These are phyloP conservation scores for Rutstroemia sydowiana DNA, from an alignment of 2,329 filamentous ascomycete species.

Conservation along the genomic window DNA sequence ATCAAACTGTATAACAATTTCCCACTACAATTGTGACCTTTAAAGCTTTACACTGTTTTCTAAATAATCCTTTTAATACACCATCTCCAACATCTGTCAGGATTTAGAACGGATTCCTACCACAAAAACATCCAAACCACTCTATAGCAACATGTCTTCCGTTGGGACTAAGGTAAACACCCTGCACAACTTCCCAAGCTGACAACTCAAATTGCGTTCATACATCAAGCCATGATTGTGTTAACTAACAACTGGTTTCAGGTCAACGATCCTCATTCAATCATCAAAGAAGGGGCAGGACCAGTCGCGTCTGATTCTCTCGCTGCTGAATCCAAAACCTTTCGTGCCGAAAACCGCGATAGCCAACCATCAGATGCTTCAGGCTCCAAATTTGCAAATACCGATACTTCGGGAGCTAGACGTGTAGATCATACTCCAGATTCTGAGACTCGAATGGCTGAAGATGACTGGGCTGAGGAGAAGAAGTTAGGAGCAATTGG, in stretches of 20 bases:
- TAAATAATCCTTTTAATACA: too few relatives aligned
- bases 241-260: constrained; percentile 21
- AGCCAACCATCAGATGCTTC: constrained; percentile 42
- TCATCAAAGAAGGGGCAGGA: constrained; percentile 54
- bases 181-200: background rate
- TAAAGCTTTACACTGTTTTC: too few relatives aligned
- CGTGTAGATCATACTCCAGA: constrained; percentile 37
- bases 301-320: constrained; percentile 61
- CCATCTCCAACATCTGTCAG: too few relatives aligned
- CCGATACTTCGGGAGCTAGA: constrained; percentile 45
- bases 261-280: constrained; percentile 43
- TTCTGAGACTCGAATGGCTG: constrained; percentile 20
- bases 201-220: background rate
- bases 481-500: constrained; percentile 18
- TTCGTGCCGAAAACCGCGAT: constrained; percentile 52
- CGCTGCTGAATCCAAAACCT: constrained; percentile 64
- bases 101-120: too few relatives aligned
- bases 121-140: background rate
- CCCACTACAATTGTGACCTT: too few relatives aligned
- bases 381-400: constrained; percentile 46
- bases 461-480: constrained; percentile 21
- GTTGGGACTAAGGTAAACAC: background rate
- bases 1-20: too few relatives aligned
- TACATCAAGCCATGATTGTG: background rate
- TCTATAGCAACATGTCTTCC: background rate